These are phyloP conservation scores for Globisporangium sylvaticum DNA, from an alignment of 352 stramenopile genomes.

Conservation along the genomic window DNA sequence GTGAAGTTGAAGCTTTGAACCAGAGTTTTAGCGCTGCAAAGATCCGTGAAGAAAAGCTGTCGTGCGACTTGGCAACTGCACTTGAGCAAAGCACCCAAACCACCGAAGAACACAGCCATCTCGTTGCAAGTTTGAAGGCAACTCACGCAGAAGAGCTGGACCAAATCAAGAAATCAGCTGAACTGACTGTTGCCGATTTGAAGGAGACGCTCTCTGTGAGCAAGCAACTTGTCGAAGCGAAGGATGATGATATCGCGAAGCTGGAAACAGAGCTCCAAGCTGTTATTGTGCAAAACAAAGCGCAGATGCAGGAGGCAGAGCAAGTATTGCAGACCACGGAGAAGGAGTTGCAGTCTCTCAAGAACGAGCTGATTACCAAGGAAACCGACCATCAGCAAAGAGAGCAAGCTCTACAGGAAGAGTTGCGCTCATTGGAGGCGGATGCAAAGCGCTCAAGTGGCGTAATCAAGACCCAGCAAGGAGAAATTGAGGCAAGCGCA, in stretches of 20 bases:
- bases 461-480: constrained; percentile 1
- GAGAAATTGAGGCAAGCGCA: background rate
- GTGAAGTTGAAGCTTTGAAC: background rate
- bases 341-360: constrained; percentile 6
- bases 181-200: background rate
- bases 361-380: constrained; percentile 3
- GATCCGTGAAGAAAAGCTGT: background rate
- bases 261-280: background rate
- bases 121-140: constrained; percentile 8
- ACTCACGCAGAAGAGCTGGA: constrained; percentile 13
- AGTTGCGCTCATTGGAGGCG: constrained; percentile 3
- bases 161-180: constrained; percentile 12
- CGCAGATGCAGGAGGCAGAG: background rate
- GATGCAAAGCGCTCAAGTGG: constrained; percentile 1
- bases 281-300: background rate
- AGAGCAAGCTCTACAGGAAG: constrained; percentile 3
- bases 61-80: background rate
- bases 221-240: background rate
- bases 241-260: constrained; percentile 14
- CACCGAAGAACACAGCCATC: background rate
- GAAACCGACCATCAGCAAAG: background rate
- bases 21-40: background rate
- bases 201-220: background rate
- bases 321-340: background rate
- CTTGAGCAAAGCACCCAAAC: background rate